Evolutionary conservation across 306 rosid genomes (phyloP).

Genomic region (Clitoria ternatea): DNA sequence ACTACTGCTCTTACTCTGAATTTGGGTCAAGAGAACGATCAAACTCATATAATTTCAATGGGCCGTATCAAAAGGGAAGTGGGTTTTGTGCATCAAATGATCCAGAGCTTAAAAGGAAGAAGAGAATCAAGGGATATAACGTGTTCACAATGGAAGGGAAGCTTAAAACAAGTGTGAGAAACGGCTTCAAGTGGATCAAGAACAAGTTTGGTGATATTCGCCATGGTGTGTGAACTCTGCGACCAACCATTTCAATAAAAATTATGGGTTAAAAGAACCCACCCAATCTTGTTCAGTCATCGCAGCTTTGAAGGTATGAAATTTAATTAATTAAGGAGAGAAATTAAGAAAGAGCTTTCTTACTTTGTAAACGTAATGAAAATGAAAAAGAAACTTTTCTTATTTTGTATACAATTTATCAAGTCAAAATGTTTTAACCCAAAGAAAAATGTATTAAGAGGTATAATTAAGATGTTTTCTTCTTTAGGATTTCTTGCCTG

Average conservation of each 20-base stretch:
- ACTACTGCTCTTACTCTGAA: conserved; percentile 45
- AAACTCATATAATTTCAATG: conserved; percentile 61
- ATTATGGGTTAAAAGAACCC: background rate
- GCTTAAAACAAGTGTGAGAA: conserved; percentile 59
- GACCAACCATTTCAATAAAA: background rate
- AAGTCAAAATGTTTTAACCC: background rate
- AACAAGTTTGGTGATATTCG: conserved; percentile 53
- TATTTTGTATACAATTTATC: background rate
- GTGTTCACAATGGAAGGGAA: conserved; percentile 51
- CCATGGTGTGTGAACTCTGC: conserved; percentile 29
- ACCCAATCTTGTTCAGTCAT: background rate
- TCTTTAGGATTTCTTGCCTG: background rate
- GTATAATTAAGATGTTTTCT: background rate
- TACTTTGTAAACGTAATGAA: no score
- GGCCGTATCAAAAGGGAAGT: conserved; percentile 46
- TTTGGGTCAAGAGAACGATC: conserved; percentile 51
- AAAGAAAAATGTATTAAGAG: background rate
- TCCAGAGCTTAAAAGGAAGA: conserved; percentile 75
- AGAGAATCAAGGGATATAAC: conserved; percentile 65
- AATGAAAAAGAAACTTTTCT: background rate
- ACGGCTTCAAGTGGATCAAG: conserved; percentile 83
- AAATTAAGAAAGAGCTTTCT: background rate
- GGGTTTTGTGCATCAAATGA: conserved; percentile 52
- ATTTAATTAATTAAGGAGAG: background rate
- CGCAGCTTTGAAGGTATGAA: conserved; percentile 22